phyloP scores from a whole-genome alignment of 1,284 basidiomycete species.

The Apiotrichum porosum region DNA sequence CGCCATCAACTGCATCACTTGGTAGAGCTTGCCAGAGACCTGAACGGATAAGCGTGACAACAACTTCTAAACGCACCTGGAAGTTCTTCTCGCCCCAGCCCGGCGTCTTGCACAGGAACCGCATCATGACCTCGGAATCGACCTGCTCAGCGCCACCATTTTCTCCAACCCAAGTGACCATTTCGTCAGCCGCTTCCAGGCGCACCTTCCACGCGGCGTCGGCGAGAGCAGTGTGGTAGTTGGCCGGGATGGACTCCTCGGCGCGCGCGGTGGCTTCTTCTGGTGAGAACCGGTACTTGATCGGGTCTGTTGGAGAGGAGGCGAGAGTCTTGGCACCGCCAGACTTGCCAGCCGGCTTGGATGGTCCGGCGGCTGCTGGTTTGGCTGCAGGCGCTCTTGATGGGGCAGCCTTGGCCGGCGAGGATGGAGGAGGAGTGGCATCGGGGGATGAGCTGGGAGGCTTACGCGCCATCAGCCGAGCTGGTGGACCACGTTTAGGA shows the following conservation, averaged over 20 bases:
- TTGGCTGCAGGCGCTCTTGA: slow-evolving; percentile 19
- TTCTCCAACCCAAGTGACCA: slow-evolving; percentile 74
- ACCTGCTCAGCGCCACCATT: slow-evolving; percentile 59
- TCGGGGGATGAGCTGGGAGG: background rate
- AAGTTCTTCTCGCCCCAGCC: slow-evolving; percentile 99
- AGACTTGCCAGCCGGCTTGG: slow-evolving; percentile 39
- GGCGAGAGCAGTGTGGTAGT: slow-evolving; percentile 66
- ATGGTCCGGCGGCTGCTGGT: slow-evolving; percentile 37
- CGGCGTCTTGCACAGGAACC: slow-evolving; percentile 82
- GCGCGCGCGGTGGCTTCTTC: slow-evolving; percentile 89
- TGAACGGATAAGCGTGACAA: slow-evolving; percentile 36
- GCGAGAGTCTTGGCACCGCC: slow-evolving; percentile 55
- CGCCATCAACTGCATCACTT: slow-evolving; percentile 67
- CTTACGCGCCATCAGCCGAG: background rate
- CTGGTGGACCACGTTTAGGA: background rate
- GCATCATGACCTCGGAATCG: slow-evolving; percentile 84
- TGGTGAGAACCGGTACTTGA: slow-evolving; percentile 85
- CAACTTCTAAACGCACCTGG: slow-evolving; percentile 58
- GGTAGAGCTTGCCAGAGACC: slow-evolving; percentile 85
- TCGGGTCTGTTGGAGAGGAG: slow-evolving; percentile 60
- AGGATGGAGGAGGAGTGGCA: slow-evolving; percentile 1
- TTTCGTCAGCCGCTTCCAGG: slow-evolving; percentile 78
- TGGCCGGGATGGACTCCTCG: slow-evolving; percentile 65
- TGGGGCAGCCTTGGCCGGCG: slow-evolving; percentile 28
- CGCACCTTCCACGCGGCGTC: slow-evolving; percentile 93